Evolutionary conservation across 2,329 filamentous ascomycete genomes (phyloP), one percentile per base, ranked within the genome.

Genomic region (Talaromyces atroroseus): DNA sequence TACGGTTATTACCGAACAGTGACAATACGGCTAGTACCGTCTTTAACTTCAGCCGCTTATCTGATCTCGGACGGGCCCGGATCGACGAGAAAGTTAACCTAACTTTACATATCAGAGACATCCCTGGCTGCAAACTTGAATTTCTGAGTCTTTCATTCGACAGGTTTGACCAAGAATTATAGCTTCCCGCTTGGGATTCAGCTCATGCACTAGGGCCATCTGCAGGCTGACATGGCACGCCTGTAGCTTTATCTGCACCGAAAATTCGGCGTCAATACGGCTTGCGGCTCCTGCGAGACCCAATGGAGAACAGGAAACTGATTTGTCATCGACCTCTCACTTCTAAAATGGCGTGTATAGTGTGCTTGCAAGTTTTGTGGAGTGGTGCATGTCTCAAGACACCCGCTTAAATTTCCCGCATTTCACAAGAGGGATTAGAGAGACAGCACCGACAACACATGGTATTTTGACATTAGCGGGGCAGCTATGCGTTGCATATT

Each of bases 161-260:
- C 38, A 56, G n/a, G 53, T 56, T 50, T 45, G 45, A 45, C 18
- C 10, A 50, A 42, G 32, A 32, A 14, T 20, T 24, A n/a, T 16
- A 49, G 52, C 5, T 23, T 24, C 20, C 49, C 32, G 45, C 46
- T 50, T 16, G 36, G 16, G 8, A n/a, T 5, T 36, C 24, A 21
- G 18, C 12, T 48, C 14, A 26, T 21, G n/a, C 18, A 14, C 18
- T 5, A 52, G 23, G n/a, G 20, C 8, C 26, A 20, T 52, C 23
- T 24, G n/a, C n/a, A n/a, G 26, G 51, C 20, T 54, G 52, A 49
- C 44, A 36, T 49, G 44, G 7, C 23, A 42, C 44, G 18, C 24
- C 21, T 46, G 51, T 16, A 53, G 14, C 44, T 38, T 7, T 21
- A 26, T 24, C 18, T 50, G 11, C 48, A 40, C 6, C 20, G 7